phyloP scores from a whole-genome alignment of 2,329 filamentous ascomycete species.

The Alternaria infectoria region DNA sequence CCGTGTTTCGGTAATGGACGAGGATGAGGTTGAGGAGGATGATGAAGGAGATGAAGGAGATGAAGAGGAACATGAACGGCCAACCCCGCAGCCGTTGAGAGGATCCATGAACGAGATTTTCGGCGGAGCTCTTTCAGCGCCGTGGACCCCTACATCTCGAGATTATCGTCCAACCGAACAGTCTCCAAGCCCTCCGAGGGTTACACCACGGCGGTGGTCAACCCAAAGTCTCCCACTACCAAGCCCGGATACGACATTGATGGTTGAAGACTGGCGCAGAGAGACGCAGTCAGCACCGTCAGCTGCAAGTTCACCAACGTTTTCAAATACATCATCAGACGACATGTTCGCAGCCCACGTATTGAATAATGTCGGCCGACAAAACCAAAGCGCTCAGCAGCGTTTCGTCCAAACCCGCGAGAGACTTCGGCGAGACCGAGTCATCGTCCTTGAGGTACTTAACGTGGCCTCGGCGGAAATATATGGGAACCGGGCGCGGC shows the following conservation, averaged over 20 bases:
- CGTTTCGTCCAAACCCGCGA: not conserved
- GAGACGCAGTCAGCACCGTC: not conserved
- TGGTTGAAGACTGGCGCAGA: not conserved
- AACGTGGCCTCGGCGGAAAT: not conserved
- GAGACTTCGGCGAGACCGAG: not conserved
- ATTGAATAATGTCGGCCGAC: not conserved
- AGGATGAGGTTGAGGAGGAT: not conserved
- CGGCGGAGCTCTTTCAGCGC: not conserved
- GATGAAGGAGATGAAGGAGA: not conserved
- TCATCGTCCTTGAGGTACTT: not conserved
- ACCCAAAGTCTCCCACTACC: not conserved
- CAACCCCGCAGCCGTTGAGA: not conserved
- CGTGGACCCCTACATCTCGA: not conserved
- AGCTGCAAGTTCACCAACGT: not conserved
- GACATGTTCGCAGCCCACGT: not conserved
- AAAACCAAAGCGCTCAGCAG: not conserved
- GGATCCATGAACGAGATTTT: not conserved
- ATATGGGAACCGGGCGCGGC: not conserved
- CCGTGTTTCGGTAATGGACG: not conserved
- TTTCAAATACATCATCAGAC: not conserved
- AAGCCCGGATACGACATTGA: not conserved
- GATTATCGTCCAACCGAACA: not conserved
- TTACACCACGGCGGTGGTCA: not conserved
- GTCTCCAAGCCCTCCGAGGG: not conserved
- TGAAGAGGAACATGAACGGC: not conserved